Base-by-base conservation (phyloP, 106 monocot genomes). In the Dioscorea dumetorum region DNA sequence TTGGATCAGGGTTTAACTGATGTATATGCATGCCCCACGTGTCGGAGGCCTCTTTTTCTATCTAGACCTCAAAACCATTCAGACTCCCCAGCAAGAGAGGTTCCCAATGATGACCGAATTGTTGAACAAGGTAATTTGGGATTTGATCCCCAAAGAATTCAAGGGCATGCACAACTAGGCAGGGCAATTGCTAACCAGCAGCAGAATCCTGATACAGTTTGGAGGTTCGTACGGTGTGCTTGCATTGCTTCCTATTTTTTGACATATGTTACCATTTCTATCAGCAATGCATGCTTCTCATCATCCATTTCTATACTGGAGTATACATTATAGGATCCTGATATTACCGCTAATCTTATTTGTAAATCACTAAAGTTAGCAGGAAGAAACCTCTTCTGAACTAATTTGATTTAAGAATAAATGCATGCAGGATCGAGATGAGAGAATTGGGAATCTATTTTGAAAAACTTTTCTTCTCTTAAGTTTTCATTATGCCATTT, bases 21-120 rank as follows among this genome's bases (percentile, higher is more conserved):
- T 35, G 89, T 72, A 5, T 90, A 93, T 77, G 91, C 92, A 33
- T 99, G 97, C 50, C 97, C 97, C n/a, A 99, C 93, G 12, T 99
- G 97, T 80, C 77, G 97, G 70, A 89, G 93, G 67, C 90, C 97
- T 76, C 90, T 99, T 61, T 87, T 87, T 71, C 31, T 61, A 35
- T 72, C 77, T 49, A 73, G 61, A 59, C 60, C 70, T 66, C 73
- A 72, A 70, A 67, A 74, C 52, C 76, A 63, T 34, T 81, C 74
- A 32, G 63, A 28, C 28, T 28, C 28, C 28, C 28, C 48, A 28
- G 48, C 66, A 24, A 57, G 69, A 52, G 67, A 75, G 10, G 61
- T 41, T 24, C 32, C 58, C 35, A 74, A 57, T 62, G 68, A 56
- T 71, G 75, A 70, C n/a, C 70, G 70, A 70, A 61, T 79, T 72